Evolutionary conservation across 305 asterid genomes (phyloP).

Genomic region (Solanum hybrid): DNA sequence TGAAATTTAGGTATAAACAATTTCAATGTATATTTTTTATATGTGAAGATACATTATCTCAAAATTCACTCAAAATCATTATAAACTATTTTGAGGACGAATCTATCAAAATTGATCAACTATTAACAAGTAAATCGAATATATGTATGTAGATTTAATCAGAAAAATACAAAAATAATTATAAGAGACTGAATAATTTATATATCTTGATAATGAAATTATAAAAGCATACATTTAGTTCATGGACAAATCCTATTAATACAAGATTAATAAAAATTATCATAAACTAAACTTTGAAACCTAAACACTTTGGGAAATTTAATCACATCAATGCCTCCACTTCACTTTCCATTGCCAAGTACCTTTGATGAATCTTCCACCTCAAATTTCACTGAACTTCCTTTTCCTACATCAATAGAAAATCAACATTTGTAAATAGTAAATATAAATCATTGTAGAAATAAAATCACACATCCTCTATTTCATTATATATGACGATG

Average conservation of each 20-base stretch:
- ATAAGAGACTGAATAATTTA: no score
- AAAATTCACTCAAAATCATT: no score
- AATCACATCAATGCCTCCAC: not conserved
- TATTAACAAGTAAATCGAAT: no score
- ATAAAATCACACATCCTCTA: not conserved
- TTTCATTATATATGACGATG: not conserved
- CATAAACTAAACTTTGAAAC: not conserved
- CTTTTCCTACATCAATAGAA: not conserved
- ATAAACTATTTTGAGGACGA: no score
- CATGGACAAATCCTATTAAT: not conserved
- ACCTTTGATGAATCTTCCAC: not conserved
- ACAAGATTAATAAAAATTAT: not conserved
- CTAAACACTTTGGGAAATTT: not conserved
- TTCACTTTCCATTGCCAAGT: not conserved
- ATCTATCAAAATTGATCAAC: no score
- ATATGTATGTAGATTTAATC: no score
- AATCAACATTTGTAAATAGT: not conserved
- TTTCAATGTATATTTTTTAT: no score
- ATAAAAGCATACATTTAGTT: not conserved
- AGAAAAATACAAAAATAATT: no score
- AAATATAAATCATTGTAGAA: not conserved
- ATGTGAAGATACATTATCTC: no score
- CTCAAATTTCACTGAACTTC: not conserved
- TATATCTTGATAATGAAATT: not conserved
- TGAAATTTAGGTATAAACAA: no score